Evolutionary conservation across 2,329 filamentous ascomycete species (phyloP), one percentile per base, ranked within the genome.

Genomic region (Fusarium ramigenum): DNA sequence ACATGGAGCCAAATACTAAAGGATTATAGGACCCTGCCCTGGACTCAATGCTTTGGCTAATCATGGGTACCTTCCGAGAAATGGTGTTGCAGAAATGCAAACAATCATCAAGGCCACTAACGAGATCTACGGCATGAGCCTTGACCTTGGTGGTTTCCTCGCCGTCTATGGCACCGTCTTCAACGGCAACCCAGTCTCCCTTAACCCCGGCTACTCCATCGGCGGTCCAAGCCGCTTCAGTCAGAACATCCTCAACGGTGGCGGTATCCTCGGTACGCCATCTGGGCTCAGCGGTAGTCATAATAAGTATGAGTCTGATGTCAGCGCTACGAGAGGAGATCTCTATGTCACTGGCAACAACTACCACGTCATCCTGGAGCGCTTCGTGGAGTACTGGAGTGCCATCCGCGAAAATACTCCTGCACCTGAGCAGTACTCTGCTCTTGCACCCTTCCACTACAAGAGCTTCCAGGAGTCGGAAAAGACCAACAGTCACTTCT

Each of bases 271-370:
- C 1, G 64, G 63, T 4, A 67, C 64, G 4, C 63, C 64, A 9
- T 61, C 56, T 25, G 72, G 73, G 9, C 80, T 89, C 5, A 82
- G 82, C 21, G 85, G 85, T 23, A 85, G 85, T 5, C 88, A 90
- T 76, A 89, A 89, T 75, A 86, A 85, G 65, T 86, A 88, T 71
- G 87, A 90, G 79, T 80, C 83, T 2, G 87, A 90, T 78, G 85
- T 81, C 1, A 88, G 86, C 46, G 81, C 84, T 44, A 88, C 87
- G 0, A 83, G 74, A 15, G 83, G 83, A 21, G 87, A 89, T 67
- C 79, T 90, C 0, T 89, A 89, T 72, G 72, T 82, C 23, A 85
- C 84, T 2, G 85, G 85, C 6, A 85, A 90, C 70, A 83, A 83
- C 59, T 85, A 83, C 57, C 84, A 83, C 10, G 80, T 90, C 75